phyloP scores from a whole-genome alignment of 225 moss, liverwort and hornwort species.

The Anthoceros angustus region DNA sequence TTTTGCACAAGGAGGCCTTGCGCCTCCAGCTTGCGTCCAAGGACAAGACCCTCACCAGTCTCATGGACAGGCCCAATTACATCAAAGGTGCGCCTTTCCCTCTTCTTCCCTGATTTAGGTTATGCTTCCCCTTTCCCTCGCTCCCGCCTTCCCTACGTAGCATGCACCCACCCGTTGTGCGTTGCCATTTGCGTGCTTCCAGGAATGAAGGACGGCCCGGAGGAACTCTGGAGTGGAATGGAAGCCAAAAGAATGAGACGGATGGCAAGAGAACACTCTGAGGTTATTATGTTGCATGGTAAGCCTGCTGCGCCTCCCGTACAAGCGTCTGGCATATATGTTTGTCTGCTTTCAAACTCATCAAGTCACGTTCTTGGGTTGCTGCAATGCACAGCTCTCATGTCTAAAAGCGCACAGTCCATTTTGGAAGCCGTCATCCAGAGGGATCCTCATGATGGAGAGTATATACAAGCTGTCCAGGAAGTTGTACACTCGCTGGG shows the following conservation, averaged over 20 bases:
- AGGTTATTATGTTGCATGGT: background rate
- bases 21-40: conserved; percentile 95
- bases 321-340: too few species aligned
- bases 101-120: background rate
- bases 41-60: conserved; percentile 71
- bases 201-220: background rate
- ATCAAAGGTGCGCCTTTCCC: conserved; percentile 45
- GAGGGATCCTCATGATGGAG: conserved; percentile 87
- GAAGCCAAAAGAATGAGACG: background rate
- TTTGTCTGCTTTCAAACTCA: too few species aligned
- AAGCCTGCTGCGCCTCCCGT: too few species aligned
- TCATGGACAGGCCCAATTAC: conserved; percentile 69
- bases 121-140: background rate
- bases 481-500: conserved; percentile 96
- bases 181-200: background rate
- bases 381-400: conserved; percentile 15
- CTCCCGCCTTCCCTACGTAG: background rate
- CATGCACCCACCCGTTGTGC: background rate
- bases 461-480: conserved; percentile 96
- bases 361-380: too few species aligned
- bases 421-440: conserved; percentile 66
- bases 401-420: conserved; percentile 37
- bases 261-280: background rate
- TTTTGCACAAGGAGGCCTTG: conserved; percentile 90
- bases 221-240: conserved; percentile 3